A percentile compares a stretch with the other conserved stretches of the same genome.
Conservation (phyloP, 148 eudicot genomes). For the Hydrangea macrophylla region DNA sequence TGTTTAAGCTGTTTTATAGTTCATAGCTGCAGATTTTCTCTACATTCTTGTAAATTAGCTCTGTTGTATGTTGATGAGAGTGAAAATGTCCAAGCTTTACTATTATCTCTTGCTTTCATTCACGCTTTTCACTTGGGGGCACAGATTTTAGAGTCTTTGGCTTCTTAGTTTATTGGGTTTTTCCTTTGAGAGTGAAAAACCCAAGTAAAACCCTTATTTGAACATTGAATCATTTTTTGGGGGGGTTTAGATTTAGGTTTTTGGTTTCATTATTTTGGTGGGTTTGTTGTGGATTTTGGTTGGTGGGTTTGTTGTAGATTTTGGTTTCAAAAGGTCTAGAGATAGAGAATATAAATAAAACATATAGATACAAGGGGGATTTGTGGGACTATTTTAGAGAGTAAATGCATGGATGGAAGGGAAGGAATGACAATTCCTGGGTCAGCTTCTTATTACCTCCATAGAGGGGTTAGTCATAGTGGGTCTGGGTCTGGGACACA, state of each 20-base stretch:
- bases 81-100: neutral
- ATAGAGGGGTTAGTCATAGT: constrained; percentile 22
- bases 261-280: neutral
- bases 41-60: constrained; percentile 1
- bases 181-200: neutral
- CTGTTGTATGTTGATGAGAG: neutral
- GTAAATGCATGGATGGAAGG: constrained; percentile 39
- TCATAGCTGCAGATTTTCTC: constrained; percentile 3
- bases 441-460: constrained; percentile 24
- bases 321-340: neutral
- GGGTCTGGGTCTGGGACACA: constrained; percentile 10
- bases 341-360: no score
- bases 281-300: neutral
- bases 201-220: constrained; percentile 14
- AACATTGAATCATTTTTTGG: neutral
- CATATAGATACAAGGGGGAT: neutral
- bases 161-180: neutral
- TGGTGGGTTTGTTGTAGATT: neutral
- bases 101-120: neutral
- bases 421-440: constrained; percentile 26
- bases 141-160: neutral
- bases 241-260: neutral
- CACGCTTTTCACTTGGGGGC: neutral
- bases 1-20: constrained; percentile 13
- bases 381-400: neutral